Base-by-base conservation (phyloP, 2,329 filamentous ascomycete genomes). In the Sclerotinia spermophila region DNA sequence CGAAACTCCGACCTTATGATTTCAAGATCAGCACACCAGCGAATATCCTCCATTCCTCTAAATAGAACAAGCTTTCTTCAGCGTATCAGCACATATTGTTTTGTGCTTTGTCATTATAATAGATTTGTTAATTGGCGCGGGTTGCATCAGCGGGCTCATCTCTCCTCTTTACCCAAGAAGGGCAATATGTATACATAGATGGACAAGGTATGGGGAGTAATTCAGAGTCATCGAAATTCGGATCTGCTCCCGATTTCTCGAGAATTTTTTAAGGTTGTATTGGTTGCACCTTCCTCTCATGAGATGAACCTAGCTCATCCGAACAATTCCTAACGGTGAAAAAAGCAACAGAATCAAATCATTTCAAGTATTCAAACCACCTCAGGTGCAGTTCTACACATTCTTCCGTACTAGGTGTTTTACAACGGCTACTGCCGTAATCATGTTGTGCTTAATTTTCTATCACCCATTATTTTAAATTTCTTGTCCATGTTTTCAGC, bases 91-190 rank as follows among this genome's bases (percentile, higher is more conserved):
- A 77, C 67, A 73, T 74, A 56, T 74, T 73, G 72, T 62, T 53
- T 74, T 72, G 71, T 65, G 51, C 71, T 72, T 75, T 76, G 74
- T 77, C 76, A 75, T 74, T 76, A 76, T 75, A 72, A 77, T 77
- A 79, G 74, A 78, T 74, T 66, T 72, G 68, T 75, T 74, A 74
- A 73, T 69, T 75, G 74, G 75, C 73, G 72, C 68, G 73, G 75
- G 72, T 74, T 79, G 78, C 78, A 80, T 79, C 74, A 79, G 77
- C 77, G 78, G 77, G 75, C 77, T 75, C 74, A 79, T 76, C 77
- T 79, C 78, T 78, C 76, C 78, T 79, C 78, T 78, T 73, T 64
- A 71, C 72, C 58, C 67, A 74, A 70, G 27, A 33, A 45, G 68
- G 71, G 72, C 70, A 74, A 72, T 30, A 53, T 79, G 78, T 79